Evolutionary conservation across 805 yeast genomes (phyloP).

Genomic region (Candida berthetii): DNA sequence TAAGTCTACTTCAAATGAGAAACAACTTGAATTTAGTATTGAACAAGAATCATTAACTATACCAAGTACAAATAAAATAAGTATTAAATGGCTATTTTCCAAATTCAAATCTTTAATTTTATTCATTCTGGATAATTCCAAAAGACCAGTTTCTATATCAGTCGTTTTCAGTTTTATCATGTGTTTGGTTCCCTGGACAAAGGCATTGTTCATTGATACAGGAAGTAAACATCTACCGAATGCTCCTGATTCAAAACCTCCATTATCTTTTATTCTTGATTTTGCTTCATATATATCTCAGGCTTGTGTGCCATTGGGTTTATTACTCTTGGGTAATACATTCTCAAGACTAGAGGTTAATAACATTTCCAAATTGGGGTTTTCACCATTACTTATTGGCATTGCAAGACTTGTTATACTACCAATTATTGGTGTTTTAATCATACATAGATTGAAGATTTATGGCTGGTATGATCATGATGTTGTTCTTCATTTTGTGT

Average conservation of each 20-base stretch:
- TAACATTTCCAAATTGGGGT: constrained; percentile 53
- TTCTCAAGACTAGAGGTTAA: constrained; percentile 64
- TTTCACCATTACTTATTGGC: constrained; percentile 53
- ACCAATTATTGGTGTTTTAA: constrained; percentile 71
- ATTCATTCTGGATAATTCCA: constrained; percentile 41
- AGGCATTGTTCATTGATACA: constrained; percentile 55
- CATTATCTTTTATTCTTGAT: constrained; percentile 78
- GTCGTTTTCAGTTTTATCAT: constrained; percentile 56
- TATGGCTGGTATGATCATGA: constrained; percentile 56
- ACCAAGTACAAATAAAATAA: constrained; percentile 10
- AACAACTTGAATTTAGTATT: background rate
- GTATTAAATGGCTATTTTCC: constrained; percentile 7
- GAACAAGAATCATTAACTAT: too few species aligned
- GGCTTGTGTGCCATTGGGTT: constrained; percentile 84
- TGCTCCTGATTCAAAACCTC: constrained; percentile 83
- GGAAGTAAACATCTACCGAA: constrained; percentile 37
- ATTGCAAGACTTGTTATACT: constrained; percentile 55
- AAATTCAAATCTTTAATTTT: constrained; percentile 22
- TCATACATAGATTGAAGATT: constrained; percentile 51
- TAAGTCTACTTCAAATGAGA: background rate
- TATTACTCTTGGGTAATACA: constrained; percentile 76
- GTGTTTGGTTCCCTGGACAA: constrained; percentile 80
- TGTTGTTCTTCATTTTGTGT: constrained; percentile 58
- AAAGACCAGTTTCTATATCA: constrained; percentile 66
- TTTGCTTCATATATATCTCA: constrained; percentile 68